A percentile compares a stretch with the other conserved stretches of the same genome.
phyloP scores from a whole-genome alignment of 441 rosid genomes.

The Gossypium trilobum region DNA sequence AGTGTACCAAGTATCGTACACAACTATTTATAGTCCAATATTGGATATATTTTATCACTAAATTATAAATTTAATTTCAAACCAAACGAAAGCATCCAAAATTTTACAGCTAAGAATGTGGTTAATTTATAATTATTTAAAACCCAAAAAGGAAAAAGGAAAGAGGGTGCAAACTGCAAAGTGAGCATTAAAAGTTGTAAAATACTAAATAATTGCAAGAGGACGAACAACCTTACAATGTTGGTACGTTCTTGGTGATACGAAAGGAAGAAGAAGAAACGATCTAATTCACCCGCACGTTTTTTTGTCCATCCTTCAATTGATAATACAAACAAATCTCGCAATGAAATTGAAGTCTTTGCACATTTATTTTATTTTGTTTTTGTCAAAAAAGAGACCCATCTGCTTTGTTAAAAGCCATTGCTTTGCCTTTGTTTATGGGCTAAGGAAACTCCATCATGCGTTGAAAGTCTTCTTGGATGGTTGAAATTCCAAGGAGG shows the following conservation, averaged over 20 bases:
- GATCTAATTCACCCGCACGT: neutral
- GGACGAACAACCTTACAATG: neutral
- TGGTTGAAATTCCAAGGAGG: neutral
- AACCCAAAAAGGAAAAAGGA: neutral
- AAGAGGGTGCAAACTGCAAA: neutral
- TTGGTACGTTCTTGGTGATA: neutral
- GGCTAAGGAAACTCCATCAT: slow-evolving; percentile 10
- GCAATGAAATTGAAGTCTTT: neutral
- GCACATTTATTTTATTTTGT: neutral
- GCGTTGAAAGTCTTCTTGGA: neutral
- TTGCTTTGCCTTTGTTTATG: slow-evolving; percentile 2
- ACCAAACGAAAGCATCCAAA: neutral
- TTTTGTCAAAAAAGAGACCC: neutral
- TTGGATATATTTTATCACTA: neutral
- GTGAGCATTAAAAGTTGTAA: neutral
- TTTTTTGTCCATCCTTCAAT: neutral
- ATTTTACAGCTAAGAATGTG: neutral
- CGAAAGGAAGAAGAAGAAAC: neutral
- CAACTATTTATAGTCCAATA: neutral
- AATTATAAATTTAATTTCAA: neutral
- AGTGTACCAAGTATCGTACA: neutral
- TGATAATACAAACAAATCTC: neutral
- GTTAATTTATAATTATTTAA: neutral
- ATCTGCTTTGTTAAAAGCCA: neutral
- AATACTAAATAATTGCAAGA: neutral